Evolutionary conservation across 148 eudicot species (phyloP), one percentile per base, ranked within the genome.

Genomic region (Camellia japonica): DNA sequence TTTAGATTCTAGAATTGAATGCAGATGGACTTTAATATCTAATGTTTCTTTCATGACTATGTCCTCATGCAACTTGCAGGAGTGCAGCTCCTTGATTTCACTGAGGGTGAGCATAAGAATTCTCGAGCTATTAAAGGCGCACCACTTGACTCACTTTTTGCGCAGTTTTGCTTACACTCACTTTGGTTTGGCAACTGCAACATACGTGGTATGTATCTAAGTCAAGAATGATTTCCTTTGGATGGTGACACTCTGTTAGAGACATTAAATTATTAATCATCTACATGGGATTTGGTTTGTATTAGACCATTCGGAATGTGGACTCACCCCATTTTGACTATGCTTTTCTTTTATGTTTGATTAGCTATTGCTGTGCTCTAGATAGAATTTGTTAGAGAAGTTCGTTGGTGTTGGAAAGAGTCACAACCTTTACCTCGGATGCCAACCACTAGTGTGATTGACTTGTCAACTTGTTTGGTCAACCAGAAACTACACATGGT

Each of bases 381-480:
- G 99, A 89, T 96, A 82, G 99, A 96, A 86, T 96, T 93, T 88
- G 93, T 93, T 52, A 90, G 97, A 76, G 99, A 96, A 87, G 93
- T 96, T 69, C 98, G 98, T 83, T 96, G 98, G 98, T 96, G 89
- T 82, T 96, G 99, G 99, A 98, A 96, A 84, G 99, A 96, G 86
- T 96, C 92, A 47, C 98, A 93, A 67, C 94, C 95, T 80, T 80
- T 96, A 75, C 99, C 98, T 30, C 90, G 92, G 84, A 91, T 91
- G 88, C 89, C 89, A 74, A 79, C 84, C 58, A n/a, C 71, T 73
- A n/a, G 90, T 67, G 76, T 76, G 77, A 90, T 96, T 81, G 93
- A 93, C 87, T 87, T 96, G 38, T 92, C 99, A 46, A 92, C 95
- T 43, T 93, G 98, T 87, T 89, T 96, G 88, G 88, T 93, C 76